Evolutionary conservation across 2,329 filamentous ascomycete genomes (phyloP).

Genomic region (Penicillium italicum): DNA sequence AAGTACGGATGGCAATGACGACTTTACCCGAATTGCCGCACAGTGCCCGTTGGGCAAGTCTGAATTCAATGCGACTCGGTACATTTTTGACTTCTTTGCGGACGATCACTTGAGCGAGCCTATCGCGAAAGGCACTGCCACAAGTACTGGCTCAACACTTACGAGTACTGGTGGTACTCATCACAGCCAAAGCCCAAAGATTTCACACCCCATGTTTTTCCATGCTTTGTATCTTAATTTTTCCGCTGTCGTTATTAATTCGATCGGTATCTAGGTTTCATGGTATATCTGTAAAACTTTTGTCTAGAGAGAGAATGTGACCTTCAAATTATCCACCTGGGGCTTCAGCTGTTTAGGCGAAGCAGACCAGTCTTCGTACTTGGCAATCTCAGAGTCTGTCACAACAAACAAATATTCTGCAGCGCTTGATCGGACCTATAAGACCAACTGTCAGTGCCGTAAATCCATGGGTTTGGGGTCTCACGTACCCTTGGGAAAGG

Average conservation of each 20-base stretch:
- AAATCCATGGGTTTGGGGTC: neutral
- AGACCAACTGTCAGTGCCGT: neutral
- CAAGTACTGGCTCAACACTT: neutral
- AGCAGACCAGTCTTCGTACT: constrained; percentile 36
- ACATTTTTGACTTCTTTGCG: constrained; percentile 22
- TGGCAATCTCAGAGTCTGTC: constrained; percentile 30
- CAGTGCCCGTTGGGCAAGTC: constrained; percentile 17
- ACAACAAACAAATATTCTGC: constrained; percentile 39
- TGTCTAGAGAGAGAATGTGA: constrained; percentile 1
- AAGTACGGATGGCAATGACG: constrained; percentile 16
- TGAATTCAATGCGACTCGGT: constrained; percentile 19
- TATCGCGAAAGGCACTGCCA: neutral
- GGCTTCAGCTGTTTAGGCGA: constrained; percentile 34
- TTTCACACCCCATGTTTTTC: neutral
- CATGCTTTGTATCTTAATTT: neutral
- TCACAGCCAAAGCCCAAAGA: neutral
- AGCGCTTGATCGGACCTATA: constrained; percentile 37
- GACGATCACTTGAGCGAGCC: constrained; percentile 19
- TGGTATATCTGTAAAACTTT: neutral
- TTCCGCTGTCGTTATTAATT: neutral
- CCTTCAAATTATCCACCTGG: constrained; percentile 31
- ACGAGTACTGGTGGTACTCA: neutral
- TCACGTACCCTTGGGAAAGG: constrained; percentile 71
- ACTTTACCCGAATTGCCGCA: constrained; percentile 3
- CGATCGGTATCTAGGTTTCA: neutral